Base-by-base conservation (phyloP, 2,329 filamentous ascomycete species). In the Sporothrix luriei region DNA sequence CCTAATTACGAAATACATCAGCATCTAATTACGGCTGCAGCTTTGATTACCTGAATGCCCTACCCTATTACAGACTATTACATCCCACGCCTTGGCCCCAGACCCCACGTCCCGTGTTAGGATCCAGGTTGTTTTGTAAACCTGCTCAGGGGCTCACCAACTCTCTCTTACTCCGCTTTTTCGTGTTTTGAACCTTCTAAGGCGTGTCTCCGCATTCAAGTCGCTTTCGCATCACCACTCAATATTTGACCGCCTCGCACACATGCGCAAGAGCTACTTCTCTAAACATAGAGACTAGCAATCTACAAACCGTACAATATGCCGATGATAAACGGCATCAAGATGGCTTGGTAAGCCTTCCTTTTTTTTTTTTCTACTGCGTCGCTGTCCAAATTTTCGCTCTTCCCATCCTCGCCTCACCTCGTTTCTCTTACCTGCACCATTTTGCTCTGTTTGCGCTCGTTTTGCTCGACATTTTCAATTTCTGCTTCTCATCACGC, bases 331-430 rank as follows among this genome's bases (percentile, higher is more conserved):
- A 87, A 91, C 76, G 89, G 89, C 72, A 83, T 88, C 78, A 90
- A 90, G 80, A 90, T 91, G 84, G 89, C 89, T 77, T 91, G 89
- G 89, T 91, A 85, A 76, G 88, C 82, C 69, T 52, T 71, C 68
- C 68, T 70, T 59, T 62, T 64, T 70, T 66, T 70, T 59, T 70
- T 62, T 62, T 57, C 70, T 69, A 68, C 49, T 52, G 64, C 26
- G 51, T 65, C 66, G 33, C 33, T 43, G 40, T 10, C 14, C 11
- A 43, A 43, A 40, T 5, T 40, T 10, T 40, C 38, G 4, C 40
- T 16, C 11, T 43, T 16, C 54, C 38, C 54, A 10, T 2, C 52
- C 19, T 52, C 48, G 9, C 29, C 61, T n/a, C 21, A 46, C 62
- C 62, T 49, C 26, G 16, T 26, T 16, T 33, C 49, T 59, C 66